A percentile compares a stretch with the other conserved stretches of the same genome.
phyloP scores from a whole-genome alignment of 169 alveolate genomes.

The Cryptosporidium muris region DNA sequence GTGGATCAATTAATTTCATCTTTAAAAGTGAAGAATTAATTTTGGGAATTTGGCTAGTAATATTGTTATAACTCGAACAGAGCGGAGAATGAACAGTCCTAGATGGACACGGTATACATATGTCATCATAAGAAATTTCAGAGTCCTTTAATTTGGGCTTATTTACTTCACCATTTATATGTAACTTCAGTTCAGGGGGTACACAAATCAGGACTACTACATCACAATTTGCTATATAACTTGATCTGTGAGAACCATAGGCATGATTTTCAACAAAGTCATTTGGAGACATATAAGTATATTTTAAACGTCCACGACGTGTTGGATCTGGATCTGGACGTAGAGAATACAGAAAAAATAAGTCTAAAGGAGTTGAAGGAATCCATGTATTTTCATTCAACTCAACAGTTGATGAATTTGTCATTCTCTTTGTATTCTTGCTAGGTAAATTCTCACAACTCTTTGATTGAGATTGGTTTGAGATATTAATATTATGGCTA shows the following conservation, averaged over 20 bases:
- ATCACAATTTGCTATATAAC: conserved; percentile 29
- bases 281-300: conserved; percentile 81
- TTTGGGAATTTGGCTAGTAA: conserved; percentile 9
- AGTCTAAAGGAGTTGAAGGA: conserved; percentile 78
- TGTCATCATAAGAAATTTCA: background rate
- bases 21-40: conserved; percentile 16
- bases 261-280: conserved; percentile 49
- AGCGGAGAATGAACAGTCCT: conserved; percentile 18
- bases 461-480: conserved; percentile 33
- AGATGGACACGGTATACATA: conserved; percentile 24
- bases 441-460: background rate
- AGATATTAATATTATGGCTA: too few relatives aligned
- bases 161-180: background rate
- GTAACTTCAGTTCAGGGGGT: conserved; percentile 75
- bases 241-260: conserved; percentile 37
- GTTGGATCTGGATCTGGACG: conserved; percentile 82
- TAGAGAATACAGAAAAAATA: conserved; percentile 80
- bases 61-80: conserved; percentile 11
- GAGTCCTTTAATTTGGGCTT: background rate
- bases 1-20: conserved; percentile 36
- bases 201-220: conserved; percentile 74
- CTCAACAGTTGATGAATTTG: conserved; percentile 1
- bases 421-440: background rate
- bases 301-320: conserved; percentile 78
- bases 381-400: conserved; percentile 71